Evolutionary conservation across 352 stramenopile species (phyloP).

Genomic region (Thalassiosira exigua): DNA sequence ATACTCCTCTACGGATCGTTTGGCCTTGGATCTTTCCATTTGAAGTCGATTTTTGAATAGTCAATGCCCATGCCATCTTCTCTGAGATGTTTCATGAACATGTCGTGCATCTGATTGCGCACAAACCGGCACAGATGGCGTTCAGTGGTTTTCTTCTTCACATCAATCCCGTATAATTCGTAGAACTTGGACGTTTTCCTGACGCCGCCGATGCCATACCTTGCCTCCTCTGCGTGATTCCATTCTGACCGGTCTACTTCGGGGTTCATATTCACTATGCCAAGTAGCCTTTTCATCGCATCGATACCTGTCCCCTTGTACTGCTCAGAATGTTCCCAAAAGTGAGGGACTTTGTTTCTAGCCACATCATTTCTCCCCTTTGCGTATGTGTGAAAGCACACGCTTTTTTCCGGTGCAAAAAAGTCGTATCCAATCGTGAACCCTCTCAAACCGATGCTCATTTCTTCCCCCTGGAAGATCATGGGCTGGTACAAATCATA

Average conservation of each 20-base stretch:
- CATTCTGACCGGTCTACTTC: constrained; percentile 58
- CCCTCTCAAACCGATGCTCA: constrained; percentile 81
- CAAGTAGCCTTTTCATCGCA: constrained; percentile 77
- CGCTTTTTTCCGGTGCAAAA: constrained; percentile 81
- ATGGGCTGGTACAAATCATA: constrained; percentile 86
- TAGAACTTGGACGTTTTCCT: constrained; percentile 81
- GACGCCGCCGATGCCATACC: constrained; percentile 79
- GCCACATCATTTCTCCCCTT: constrained; percentile 58
- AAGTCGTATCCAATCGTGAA: constrained; percentile 87
- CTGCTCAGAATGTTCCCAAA: constrained; percentile 79
- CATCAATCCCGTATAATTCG: constrained; percentile 82
- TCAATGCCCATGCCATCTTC: constrained; percentile 79
- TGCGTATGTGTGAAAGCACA: constrained; percentile 88
- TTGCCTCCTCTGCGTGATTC: constrained; percentile 73
- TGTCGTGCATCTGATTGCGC: constrained; percentile 68
- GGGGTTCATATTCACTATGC: constrained; percentile 84
- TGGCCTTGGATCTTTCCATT: constrained; percentile 57
- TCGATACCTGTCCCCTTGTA: constrained; percentile 65
- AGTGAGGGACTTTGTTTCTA: constrained; percentile 77
- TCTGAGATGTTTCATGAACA: constrained; percentile 63
- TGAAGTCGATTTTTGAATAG: constrained; percentile 64
- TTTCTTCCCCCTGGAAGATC: constrained; percentile 87
- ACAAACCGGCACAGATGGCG: constrained; percentile 82
- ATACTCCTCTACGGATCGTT: constrained; percentile 27
- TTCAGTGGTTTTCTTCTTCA: constrained; percentile 73